Conservation (phyloP, 805 yeast genomes). For the Wickerhamiella alocasiicola region DNA sequence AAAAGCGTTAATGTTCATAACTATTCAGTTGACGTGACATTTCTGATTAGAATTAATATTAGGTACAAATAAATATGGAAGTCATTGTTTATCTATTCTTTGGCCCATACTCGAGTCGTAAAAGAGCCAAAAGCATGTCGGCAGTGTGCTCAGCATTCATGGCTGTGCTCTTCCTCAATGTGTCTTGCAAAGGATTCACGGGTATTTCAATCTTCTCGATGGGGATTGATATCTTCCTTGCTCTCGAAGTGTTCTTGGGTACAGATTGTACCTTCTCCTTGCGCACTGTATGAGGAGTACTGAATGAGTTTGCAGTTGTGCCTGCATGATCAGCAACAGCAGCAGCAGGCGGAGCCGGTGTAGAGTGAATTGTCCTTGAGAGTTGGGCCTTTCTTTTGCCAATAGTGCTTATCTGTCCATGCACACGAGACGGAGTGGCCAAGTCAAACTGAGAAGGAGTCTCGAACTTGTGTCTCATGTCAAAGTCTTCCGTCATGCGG, state of each 20-base stretch:
- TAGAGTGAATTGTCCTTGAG: background rate
- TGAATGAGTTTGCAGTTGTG: background rate
- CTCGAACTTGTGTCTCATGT: constrained; percentile 5
- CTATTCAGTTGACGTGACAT: too few species aligned
- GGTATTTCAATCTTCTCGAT: too few species aligned
- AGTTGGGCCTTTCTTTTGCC: constrained; percentile 4
- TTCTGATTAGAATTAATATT: too few species aligned
- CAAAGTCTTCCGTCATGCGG: constrained; percentile 6
- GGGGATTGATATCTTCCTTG: background rate
- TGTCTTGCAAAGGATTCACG: too few species aligned
- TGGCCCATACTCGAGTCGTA: constrained; percentile 1
- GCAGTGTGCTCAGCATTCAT: constrained; percentile 5
- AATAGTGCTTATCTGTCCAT: constrained; percentile 5
- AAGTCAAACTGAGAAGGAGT: background rate
- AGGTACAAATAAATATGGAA: background rate
- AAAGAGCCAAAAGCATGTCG: constrained; percentile 2
- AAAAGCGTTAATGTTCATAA: too few species aligned
- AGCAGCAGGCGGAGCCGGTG: background rate
- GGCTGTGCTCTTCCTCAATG: background rate
- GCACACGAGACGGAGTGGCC: constrained; percentile 8
- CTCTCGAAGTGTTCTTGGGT: constrained; percentile 1
- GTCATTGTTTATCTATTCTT: background rate
- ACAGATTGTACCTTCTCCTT: too few species aligned
- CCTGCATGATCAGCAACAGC: background rate
- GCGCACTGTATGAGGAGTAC: too few species aligned